Conservation (phyloP, 306 rosid genomes). For the Elaeagnus macrophylla region DNA sequence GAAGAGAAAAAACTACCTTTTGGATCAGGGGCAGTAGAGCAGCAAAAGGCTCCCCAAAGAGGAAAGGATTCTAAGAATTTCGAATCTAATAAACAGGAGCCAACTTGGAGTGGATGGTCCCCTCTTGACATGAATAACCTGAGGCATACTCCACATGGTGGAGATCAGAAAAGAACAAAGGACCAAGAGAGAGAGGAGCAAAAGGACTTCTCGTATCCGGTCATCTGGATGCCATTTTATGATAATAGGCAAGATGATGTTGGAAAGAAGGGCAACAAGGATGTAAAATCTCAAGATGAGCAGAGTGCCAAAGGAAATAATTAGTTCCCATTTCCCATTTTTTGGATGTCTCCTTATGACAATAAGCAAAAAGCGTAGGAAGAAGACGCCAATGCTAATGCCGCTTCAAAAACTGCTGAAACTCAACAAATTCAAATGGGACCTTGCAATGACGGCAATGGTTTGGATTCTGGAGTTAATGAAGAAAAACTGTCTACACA, state of each 20-base stretch:
- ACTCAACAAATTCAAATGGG: constrained; percentile 28
- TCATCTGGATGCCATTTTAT: constrained; percentile 56
- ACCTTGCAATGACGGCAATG: constrained; percentile 6
- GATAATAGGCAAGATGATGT: constrained; percentile 24
- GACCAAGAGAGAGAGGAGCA: constrained; percentile 13
- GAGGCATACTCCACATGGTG: constrained; percentile 20
- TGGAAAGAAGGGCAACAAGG: constrained; percentile 22
- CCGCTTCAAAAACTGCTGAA: constrained; percentile 8
- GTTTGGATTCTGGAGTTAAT: neutral
- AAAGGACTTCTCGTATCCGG: constrained; percentile 39
- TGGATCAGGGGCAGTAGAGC: constrained; percentile 18
- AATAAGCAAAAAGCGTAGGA: constrained; percentile 22
- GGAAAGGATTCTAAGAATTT: constrained; percentile 11
- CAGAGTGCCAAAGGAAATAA: constrained; percentile 9
- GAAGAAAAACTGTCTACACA: constrained; percentile 2
- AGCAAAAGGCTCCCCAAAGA: constrained; percentile 9
- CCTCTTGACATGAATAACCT: constrained; percentile 29
- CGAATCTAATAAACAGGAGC: constrained; percentile 15
- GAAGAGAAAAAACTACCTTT: constrained; percentile 16
- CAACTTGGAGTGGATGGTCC: constrained; percentile 35
- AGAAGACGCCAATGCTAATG: constrained; percentile 8
- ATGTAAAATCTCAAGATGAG: constrained; percentile 9
- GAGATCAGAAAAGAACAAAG: constrained; percentile 16
- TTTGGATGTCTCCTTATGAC: constrained; percentile 65
- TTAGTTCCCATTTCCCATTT: constrained; percentile 44